These are phyloP conservation scores for Acer campestre DNA, from an alignment of 345 rosid species.

Conservation along the genomic window DNA sequence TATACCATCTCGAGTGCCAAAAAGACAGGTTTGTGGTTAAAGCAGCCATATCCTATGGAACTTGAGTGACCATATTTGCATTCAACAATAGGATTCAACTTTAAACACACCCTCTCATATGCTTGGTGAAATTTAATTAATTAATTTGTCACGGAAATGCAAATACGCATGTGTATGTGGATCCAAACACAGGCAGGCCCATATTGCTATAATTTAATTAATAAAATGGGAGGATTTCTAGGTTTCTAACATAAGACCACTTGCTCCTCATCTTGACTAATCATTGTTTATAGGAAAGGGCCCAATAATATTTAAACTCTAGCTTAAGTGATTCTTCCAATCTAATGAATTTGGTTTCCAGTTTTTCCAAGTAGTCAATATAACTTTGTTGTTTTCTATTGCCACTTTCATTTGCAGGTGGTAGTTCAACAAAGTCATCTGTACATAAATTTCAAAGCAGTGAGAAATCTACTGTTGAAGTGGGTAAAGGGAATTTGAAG, in stretches of 20 bases:
- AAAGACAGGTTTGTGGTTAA: constrained; percentile 51
- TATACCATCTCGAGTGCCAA: constrained; percentile 66
- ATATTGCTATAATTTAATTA: not conserved
- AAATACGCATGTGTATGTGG: not conserved
- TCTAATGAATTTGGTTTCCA: constrained; percentile 12
- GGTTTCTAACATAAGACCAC: not conserved
- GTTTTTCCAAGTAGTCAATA: constrained; percentile 11
- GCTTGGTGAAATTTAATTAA: not conserved
- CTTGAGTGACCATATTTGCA: not conserved
- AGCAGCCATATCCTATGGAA: constrained; percentile 23
- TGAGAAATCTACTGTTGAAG: constrained; percentile 47
- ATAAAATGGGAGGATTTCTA: not conserved
- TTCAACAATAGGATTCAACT: not conserved
- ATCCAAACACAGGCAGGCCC: not conserved
- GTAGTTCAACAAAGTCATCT: constrained; percentile 51
- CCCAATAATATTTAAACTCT: not conserved
- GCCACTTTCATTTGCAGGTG: constrained; percentile 47
- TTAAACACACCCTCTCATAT: not conserved
- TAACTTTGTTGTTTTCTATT: constrained; percentile 10
- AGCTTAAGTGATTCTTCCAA: not conserved
- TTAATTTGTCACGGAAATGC: not conserved
- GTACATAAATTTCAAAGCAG: constrained; percentile 44
- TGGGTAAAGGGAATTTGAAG: constrained; percentile 77
- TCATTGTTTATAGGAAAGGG: not conserved
- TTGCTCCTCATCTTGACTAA: not conserved